These are phyloP conservation scores for Platanthera zijinensis DNA, from an alignment of 106 monocot genomes.

Conservation along the genomic window DNA sequence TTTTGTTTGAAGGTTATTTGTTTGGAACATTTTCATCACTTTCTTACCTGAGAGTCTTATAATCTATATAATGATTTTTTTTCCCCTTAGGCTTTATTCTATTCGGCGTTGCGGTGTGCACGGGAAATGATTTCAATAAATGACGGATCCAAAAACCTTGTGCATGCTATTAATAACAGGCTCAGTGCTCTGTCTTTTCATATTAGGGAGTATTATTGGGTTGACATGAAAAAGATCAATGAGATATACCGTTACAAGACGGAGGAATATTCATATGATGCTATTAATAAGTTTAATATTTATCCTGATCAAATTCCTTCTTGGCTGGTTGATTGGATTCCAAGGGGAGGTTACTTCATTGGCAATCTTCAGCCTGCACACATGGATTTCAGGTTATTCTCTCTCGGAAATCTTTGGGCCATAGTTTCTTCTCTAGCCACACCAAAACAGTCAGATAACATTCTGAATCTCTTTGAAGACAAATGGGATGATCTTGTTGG, in stretches of 20 bases:
- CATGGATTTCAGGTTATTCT: constrained; percentile 98
- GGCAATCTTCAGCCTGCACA: constrained; percentile 95
- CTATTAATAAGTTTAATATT: constrained; percentile 95
- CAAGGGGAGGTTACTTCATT: constrained; percentile 83
- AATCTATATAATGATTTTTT: constrained; percentile 4
- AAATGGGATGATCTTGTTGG: constrained; percentile 90
- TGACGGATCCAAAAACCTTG: constrained; percentile 66
- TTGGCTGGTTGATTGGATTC: constrained; percentile 93
- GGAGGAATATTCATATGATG: constrained; percentile 92
- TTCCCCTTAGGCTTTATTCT: constrained; percentile 85
- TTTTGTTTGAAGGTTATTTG: not conserved
- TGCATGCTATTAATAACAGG: constrained; percentile 80
- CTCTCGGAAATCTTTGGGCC: constrained; percentile 91
- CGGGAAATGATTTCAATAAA: constrained; percentile 77
- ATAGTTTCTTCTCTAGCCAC: constrained; percentile 76
- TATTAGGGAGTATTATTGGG: constrained; percentile 95
- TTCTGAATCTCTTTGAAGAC: constrained; percentile 72
- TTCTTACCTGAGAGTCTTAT: not conserved
- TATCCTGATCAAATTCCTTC: constrained; percentile 94
- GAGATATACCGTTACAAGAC: constrained; percentile 98
- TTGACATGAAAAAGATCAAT: constrained; percentile 96
- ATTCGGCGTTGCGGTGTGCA: constrained; percentile 85
- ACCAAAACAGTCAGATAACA: constrained; percentile 71
- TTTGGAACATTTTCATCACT: not conserved
- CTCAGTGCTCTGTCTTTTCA: constrained; percentile 90